Base-by-base conservation (phyloP, 495 filamentous ascomycete species). In the Trichoderma virens region DNA sequence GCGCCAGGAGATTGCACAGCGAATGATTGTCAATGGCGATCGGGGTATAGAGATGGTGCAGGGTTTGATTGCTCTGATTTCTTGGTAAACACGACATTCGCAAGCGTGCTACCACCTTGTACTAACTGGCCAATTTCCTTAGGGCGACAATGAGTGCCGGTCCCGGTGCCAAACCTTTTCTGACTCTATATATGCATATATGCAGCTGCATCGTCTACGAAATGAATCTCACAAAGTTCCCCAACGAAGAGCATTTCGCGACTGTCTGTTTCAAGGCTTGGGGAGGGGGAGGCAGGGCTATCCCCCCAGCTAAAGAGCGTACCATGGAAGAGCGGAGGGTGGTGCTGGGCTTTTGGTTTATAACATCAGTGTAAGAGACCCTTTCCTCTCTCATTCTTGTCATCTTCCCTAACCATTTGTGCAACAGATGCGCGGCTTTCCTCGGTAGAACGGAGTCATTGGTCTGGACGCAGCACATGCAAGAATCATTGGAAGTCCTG, bases 281-380 rank as follows among this genome's bases (percentile, higher is more conserved):
- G 31, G 61, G 35, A 4, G 18, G 62, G 31, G 61, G 35, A 4
- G 18, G 59, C 7, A 35, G 27, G n/a, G 20, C n/a, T 30, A 18
- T 28, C 9, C 56, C 56, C 14, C 39, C 60, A 11, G 61, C 67
- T 0, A 61, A 68, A n/a, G 51, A 35, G 43, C 75, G 75, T 56
- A 82, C 76, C 0, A 69, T 80, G 67, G 83, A 85, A 66, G 82
- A 85, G 65, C 71, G 80, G 32, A 72, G 84, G 41, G 78, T 80
- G 20, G 73, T 77, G 25, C 67, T 85, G 28, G 83, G 78, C 2
- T 75, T 77, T 27, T 86, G 79, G 62, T 61, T 83, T 28, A 59
- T 83, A 25, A 78, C 75, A 14, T 81, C 81, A 4, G 71, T 75
- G 81, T 83, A 71, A 27, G 72, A 68, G 18, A 8, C 14, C 35